phyloP scores from a whole-genome alignment of 2,329 filamentous ascomycete species.

The Aureobasidium melanogenum region DNA sequence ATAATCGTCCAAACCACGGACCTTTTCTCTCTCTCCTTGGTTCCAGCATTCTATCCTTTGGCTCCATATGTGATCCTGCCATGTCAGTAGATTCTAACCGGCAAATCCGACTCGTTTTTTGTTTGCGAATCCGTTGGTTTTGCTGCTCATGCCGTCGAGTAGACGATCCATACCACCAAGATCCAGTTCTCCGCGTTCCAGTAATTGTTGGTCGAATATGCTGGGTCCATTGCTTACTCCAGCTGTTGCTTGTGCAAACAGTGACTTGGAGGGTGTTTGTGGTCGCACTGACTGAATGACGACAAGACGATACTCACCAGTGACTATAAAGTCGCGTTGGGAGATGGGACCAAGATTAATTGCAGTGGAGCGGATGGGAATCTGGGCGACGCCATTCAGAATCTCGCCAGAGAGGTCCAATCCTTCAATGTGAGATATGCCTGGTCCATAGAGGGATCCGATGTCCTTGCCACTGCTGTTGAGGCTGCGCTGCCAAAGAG shows the following conservation, averaged over 20 bases:
- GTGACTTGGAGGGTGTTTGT: slow-evolving; percentile 23
- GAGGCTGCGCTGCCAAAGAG: slow-evolving; percentile 36
- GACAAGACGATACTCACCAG: slow-evolving; percentile 36
- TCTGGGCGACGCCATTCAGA: slow-evolving; percentile 36
- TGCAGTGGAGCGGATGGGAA: slow-evolving; percentile 24
- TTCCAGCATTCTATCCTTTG: background rate
- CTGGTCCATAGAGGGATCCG: slow-evolving; percentile 33
- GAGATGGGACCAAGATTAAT: slow-evolving; percentile 31
- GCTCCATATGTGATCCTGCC: background rate
- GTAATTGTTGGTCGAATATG: slow-evolving; percentile 33
- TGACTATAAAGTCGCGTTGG: slow-evolving; percentile 35
- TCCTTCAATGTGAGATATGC: slow-evolving; percentile 33
- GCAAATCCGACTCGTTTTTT: slow-evolving; percentile 27
- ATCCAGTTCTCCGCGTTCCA: slow-evolving; percentile 37
- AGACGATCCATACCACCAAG: slow-evolving; percentile 40
- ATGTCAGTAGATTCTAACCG: slow-evolving; percentile 8
- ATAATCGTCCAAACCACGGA: slow-evolving; percentile 3
- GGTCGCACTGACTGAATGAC: slow-evolving; percentile 29
- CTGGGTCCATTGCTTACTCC: background rate
- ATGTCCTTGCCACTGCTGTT: slow-evolving; percentile 22
- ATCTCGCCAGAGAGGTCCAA: slow-evolving; percentile 33
- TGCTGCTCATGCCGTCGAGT: slow-evolving; percentile 28
- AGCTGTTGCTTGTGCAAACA: slow-evolving; percentile 17
- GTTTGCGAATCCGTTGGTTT: slow-evolving; percentile 19
- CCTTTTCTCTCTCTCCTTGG: background rate